Conservation (phyloP, 306 rosid genomes). For the Cercis canadensis region DNA sequence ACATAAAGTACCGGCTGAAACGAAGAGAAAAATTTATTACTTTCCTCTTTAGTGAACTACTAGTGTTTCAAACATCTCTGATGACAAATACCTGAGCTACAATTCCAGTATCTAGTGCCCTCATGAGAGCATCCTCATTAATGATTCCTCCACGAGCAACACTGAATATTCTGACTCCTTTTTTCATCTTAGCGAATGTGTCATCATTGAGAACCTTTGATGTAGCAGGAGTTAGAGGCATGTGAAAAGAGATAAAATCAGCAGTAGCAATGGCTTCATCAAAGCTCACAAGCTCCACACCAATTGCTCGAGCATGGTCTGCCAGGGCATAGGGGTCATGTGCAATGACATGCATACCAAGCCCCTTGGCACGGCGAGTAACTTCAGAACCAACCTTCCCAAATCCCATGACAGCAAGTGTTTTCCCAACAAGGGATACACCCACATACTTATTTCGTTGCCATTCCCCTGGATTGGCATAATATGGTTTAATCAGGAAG, state of each 20-base stretch:
- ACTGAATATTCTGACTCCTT: conserved; percentile 87
- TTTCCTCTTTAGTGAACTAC: not conserved
- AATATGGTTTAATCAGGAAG: conserved; percentile 1
- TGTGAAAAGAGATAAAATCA: conserved; percentile 93
- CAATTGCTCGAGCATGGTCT: conserved; percentile 96
- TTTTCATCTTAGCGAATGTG: conserved; percentile 94
- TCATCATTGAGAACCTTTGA: conserved; percentile 85
- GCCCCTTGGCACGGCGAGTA: conserved; percentile 97
- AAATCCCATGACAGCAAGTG: conserved; percentile 95
- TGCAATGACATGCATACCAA: conserved; percentile 95
- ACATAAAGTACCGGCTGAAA: conserved; percentile 97
- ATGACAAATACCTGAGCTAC: conserved; percentile 81
- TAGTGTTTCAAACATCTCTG: conserved; percentile 11
- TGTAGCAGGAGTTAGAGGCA: conserved; percentile 96
- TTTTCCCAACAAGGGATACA: conserved; percentile 95
- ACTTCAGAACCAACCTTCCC: conserved; percentile 99
- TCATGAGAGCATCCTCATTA: conserved; percentile 93
- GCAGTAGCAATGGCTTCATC: conserved; percentile 87
- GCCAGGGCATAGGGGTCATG: conserved; percentile 98
- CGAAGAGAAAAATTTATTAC: conserved; percentile 5
- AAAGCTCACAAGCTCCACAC: conserved; percentile 95
- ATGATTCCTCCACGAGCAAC: conserved; percentile 99
- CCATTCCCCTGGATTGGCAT: conserved; percentile 79
- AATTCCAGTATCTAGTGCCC: conserved; percentile 86
- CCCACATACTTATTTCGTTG: conserved; percentile 91